A percentile compares a stretch with the other conserved stretches of the same genome.
Evolutionary conservation across 1,284 basidiomycete species (phyloP).

Genomic region (Puccinia hordei): DNA sequence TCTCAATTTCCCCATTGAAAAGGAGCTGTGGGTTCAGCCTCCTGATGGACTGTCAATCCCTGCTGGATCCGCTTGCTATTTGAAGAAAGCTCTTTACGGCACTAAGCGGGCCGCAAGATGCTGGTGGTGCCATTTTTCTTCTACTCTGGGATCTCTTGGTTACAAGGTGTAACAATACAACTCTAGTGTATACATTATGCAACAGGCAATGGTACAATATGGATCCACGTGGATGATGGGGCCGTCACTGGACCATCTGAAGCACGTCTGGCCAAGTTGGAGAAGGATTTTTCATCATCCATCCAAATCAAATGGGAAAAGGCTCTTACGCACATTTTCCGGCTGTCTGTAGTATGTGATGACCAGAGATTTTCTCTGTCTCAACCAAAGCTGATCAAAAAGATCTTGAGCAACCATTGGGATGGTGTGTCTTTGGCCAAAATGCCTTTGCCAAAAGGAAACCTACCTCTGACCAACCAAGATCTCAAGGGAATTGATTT

Average conservation of each 20-base stretch:
- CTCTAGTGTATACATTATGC: neutral
- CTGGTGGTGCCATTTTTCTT: slow-evolving; percentile 2
- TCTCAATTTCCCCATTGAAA: neutral
- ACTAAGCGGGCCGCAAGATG: slow-evolving; percentile 12
- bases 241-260: neutral
- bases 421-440: neutral
- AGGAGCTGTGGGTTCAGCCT: neutral
- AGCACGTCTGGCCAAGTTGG: neutral
- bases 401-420: neutral
- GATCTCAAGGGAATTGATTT: neutral
- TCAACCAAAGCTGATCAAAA: neutral
- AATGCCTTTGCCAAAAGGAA: neutral
- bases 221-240: neutral
- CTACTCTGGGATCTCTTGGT: neutral
- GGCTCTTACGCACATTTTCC: neutral
- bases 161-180: neutral
- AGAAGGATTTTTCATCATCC: neutral
- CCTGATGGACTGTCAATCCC: neutral
- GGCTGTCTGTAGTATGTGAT: neutral
- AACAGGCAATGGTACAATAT: neutral
- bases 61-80: neutral
- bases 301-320: neutral
- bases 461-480: neutral
- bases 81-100: slow-evolving; percentile 12
- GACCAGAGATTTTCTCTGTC: neutral